A percentile compares a stretch with the other conserved stretches of the same genome.
Evolutionary conservation across 805 yeast genomes (phyloP).

Genomic region (Schwanniomyces yamadae): DNA sequence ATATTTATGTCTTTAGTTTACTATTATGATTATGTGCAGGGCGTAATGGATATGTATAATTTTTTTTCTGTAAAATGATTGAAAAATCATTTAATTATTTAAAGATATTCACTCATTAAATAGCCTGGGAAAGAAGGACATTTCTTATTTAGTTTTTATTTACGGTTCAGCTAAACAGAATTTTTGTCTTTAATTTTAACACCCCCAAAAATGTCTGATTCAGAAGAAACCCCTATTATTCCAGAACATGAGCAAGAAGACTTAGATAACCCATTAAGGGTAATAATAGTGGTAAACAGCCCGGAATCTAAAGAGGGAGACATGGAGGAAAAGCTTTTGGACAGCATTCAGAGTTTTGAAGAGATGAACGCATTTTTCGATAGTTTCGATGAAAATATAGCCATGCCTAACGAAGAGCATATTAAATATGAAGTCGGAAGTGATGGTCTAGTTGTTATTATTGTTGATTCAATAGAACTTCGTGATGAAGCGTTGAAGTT

Average conservation of each 20-base stretch:
- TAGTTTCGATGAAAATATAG: conserved; percentile 48
- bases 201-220: conserved; percentile 1
- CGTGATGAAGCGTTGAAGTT: conserved; percentile 39
- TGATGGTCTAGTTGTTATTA: conserved; percentile 56
- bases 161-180: no score
- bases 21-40: conserved; percentile 1
- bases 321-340: conserved; percentile 49
- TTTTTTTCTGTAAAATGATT: background rate
- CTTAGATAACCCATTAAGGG: conserved; percentile 48
- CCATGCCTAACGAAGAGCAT: conserved; percentile 54
- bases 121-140: no score
- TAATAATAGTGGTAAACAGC: conserved; percentile 41
- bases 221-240: conserved; percentile 8
- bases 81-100: no score
- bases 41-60: conserved; percentile 1
- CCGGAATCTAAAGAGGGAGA: conserved; percentile 39
- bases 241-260: conserved; percentile 22
- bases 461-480: conserved; percentile 45
- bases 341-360: conserved; percentile 44
- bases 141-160: no score
- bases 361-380: conserved; percentile 54
- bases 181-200: no score
- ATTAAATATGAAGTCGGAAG: conserved; percentile 61
- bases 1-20: no score
- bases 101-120: background rate